A percentile compares a stretch with the other conserved stretches of the same genome.
phyloP scores from a whole-genome alignment of 2,329 filamentous ascomycete species.

The Herpomyces periplanetae region DNA sequence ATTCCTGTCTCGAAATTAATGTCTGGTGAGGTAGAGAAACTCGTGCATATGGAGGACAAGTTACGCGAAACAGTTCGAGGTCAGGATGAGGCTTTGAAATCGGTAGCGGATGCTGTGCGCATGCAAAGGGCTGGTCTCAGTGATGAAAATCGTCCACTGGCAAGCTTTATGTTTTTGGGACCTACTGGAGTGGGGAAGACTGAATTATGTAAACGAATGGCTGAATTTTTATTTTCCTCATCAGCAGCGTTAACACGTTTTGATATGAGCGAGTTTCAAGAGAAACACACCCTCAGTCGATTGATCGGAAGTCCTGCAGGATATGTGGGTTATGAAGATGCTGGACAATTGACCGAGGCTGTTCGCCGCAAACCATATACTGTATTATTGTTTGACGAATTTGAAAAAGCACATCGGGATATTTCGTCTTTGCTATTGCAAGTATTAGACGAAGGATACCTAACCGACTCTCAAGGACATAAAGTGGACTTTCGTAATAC shows the following conservation, averaged over 20 bases:
- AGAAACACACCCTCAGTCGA: slow-evolving; percentile 75
- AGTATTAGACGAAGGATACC: slow-evolving; percentile 75
- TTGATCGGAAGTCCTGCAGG: slow-evolving; percentile 74
- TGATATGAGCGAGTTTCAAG: slow-evolving; percentile 92
- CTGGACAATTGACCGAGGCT: slow-evolving; percentile 75
- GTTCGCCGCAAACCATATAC: slow-evolving; percentile 82
- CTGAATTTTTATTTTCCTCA: slow-evolving; percentile 64
- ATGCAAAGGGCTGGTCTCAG: slow-evolving; percentile 72
- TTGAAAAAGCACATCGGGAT: slow-evolving; percentile 84
- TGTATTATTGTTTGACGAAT: slow-evolving; percentile 77
- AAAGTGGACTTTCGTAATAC: slow-evolving; percentile 91
- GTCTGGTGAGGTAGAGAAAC: slow-evolving; percentile 63
- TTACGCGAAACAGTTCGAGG: slow-evolving; percentile 49
- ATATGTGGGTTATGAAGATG: slow-evolving; percentile 86
- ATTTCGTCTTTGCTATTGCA: slow-evolving; percentile 70
- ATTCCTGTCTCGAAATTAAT: slow-evolving; percentile 78
- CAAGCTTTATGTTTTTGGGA: slow-evolving; percentile 88
- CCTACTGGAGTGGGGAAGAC: slow-evolving; percentile 93
- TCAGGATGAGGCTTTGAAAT: slow-evolving; percentile 66
- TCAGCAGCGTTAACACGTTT: slow-evolving; percentile 67
- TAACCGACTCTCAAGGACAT: slow-evolving; percentile 79
- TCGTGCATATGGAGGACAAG: slow-evolving; percentile 78
- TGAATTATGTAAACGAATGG: slow-evolving; percentile 81
- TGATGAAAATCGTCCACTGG: slow-evolving; percentile 58
- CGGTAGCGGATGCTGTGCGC: slow-evolving; percentile 65